Conservation (phyloP, 169 alveolate species). For the Plasmodium fragile region DNA sequence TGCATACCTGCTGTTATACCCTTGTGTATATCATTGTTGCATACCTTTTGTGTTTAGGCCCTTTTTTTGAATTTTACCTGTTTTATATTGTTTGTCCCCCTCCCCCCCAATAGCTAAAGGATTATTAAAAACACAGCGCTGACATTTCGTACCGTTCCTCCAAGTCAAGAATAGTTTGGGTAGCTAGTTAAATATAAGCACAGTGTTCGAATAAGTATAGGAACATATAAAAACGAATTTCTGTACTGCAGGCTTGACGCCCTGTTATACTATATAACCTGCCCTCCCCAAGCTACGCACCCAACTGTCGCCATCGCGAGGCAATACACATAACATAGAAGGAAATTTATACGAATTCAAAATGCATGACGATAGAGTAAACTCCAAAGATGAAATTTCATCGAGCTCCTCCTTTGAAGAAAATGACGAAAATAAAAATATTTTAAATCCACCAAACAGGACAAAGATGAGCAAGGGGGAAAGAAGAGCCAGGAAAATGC, state of each 20-base stretch:
- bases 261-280: no score
- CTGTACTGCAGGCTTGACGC: background rate
- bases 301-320: background rate
- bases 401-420: constrained; percentile 75
- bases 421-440: constrained; percentile 63
- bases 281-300: background rate
- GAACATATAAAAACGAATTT: background rate
- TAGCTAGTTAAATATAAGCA: background rate
- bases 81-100: background rate
- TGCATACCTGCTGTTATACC: background rate
- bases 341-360: background rate
- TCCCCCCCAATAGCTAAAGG: background rate
- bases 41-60: background rate
- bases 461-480: constrained; percentile 93
- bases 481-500: constrained; percentile 95
- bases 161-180: background rate
- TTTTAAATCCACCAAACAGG: constrained; percentile 64
- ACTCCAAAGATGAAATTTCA: constrained; percentile 65
- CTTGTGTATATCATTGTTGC: no score
- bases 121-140: background rate
- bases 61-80: background rate
- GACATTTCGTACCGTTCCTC: background rate
- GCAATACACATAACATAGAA: background rate
- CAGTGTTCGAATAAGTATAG: background rate
- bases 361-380: constrained; percentile 67